A percentile compares a stretch with the other conserved stretches of the same genome.
phyloP scores from a whole-genome alignment of 2,329 filamentous ascomycete genomes.

The Alternaria burnsii region DNA sequence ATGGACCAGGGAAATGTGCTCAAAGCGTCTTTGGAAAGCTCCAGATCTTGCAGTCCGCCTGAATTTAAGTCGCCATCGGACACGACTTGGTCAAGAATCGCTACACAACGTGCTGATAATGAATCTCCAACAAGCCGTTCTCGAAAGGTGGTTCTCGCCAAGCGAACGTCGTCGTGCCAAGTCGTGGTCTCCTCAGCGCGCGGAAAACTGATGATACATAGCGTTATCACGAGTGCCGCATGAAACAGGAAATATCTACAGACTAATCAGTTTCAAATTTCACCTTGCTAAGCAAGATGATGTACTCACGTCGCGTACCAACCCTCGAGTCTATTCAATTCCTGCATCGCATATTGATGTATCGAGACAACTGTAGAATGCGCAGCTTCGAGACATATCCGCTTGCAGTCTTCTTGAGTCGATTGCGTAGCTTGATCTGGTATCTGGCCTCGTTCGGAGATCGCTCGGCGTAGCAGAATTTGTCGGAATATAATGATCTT shows the following conservation, averaged over 20 bases:
- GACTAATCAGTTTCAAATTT: neutral
- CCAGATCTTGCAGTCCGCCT: conserved; percentile 26
- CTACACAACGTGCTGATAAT: conserved; percentile 36
- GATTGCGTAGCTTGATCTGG: conserved; percentile 26
- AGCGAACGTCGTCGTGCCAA: conserved; percentile 34
- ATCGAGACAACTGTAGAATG: conserved; percentile 35
- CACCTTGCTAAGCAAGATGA: neutral
- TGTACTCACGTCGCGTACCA: conserved; percentile 39
- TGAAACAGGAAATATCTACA: conserved; percentile 38
- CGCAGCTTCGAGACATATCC: conserved; percentile 36
- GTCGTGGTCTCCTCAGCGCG: conserved; percentile 19
- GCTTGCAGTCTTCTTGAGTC: conserved; percentile 34
- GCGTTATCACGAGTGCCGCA: conserved; percentile 33
- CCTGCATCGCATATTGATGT: conserved; percentile 31
- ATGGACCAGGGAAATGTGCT: conserved; percentile 38
- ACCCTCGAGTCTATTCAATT: conserved; percentile 31
- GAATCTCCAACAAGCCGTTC: conserved; percentile 34
- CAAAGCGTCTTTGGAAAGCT: conserved; percentile 30
- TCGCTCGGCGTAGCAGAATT: conserved; percentile 33
- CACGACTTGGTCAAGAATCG: conserved; percentile 36
- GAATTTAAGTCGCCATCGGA: conserved; percentile 28
- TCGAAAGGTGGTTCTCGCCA: conserved; percentile 32
- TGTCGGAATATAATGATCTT: conserved; percentile 39
- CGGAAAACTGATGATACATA: conserved; percentile 39
- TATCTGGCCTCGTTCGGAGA: conserved; percentile 32